Evolutionary conservation across 192 early-diverging fungal species (phyloP).

Genomic region (Paraglomus brasilianum): DNA sequence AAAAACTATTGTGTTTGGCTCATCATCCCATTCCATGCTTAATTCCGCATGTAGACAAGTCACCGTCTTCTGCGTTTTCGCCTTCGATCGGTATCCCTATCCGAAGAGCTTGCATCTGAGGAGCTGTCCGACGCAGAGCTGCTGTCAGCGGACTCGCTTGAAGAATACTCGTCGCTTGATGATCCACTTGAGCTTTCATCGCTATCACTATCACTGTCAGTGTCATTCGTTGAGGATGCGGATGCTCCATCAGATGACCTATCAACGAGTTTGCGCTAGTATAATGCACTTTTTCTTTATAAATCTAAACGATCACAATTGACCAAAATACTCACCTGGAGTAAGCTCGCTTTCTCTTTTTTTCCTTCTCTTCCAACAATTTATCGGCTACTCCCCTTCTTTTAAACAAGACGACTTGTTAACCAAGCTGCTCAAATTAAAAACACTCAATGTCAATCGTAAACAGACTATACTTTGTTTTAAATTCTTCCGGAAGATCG

Average conservation of each 20-base stretch:
- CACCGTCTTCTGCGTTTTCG: no score
- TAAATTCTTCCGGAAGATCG: constrained; percentile 50
- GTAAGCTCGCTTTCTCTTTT: constrained; percentile 34
- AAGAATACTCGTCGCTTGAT: background rate
- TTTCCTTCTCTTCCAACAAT: constrained; percentile 48
- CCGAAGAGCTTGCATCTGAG: no score
- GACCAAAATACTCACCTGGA: background rate
- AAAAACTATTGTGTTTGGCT: no score
- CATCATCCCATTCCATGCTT: no score
- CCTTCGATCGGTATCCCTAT: no score
- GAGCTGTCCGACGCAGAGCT: no score
- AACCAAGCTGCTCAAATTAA: constrained; percentile 1
- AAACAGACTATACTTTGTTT: constrained; percentile 35
- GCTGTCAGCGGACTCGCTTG: no score
- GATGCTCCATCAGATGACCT: constrained; percentile 15
- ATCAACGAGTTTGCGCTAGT: constrained; percentile 6
- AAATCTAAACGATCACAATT: no score
- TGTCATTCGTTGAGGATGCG: constrained; percentile 19
- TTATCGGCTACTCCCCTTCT: constrained; percentile 49
- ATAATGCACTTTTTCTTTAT: background rate
- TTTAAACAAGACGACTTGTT: background rate
- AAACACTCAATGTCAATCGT: background rate
- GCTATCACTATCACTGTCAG: background rate
- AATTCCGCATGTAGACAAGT: no score
- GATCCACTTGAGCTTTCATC: constrained; percentile 5